A percentile compares a stretch with the other conserved stretches of the same genome.
phyloP scores from a whole-genome alignment of 306 rosid genomes.

The Begonia peltatifolia region DNA sequence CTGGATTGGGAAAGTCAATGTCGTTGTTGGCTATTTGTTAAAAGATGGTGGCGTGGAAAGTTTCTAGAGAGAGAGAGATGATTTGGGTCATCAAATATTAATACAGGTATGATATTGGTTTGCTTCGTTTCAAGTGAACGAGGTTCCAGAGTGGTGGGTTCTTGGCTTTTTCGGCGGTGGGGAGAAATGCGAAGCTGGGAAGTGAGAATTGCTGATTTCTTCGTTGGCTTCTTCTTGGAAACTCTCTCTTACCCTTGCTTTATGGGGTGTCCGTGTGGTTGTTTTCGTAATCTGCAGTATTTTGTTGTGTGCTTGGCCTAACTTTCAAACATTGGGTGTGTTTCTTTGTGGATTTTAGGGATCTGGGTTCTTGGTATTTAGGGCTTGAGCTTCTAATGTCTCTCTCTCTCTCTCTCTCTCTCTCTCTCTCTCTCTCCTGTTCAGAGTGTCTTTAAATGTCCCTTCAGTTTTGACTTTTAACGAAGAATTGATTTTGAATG shows the following conservation, averaged over 20 bases:
- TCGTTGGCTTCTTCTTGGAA: background rate
- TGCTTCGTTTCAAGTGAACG: background rate
- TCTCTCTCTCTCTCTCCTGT: background rate
- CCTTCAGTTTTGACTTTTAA: constrained; percentile 8
- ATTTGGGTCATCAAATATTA: background rate
- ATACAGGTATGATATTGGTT: constrained; percentile 4
- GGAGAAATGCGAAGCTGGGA: background rate
- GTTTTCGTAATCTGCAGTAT: background rate
- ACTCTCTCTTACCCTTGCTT: no score
- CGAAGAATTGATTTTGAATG: background rate
- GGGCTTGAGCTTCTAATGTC: constrained; percentile 4
- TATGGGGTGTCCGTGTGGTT: background rate
- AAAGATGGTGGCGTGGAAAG: constrained; percentile 7
- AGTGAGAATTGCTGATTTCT: background rate
- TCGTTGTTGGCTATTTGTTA: constrained; percentile 4
- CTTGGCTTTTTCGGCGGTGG: background rate
- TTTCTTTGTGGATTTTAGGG: constrained; percentile 2
- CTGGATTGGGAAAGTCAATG: constrained; percentile 8
- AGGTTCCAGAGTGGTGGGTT: background rate
- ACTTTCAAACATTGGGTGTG: background rate
- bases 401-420: background rate
- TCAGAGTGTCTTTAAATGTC: background rate
- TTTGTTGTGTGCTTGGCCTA: background rate
- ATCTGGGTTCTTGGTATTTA: constrained; percentile 10
- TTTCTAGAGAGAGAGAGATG: constrained; percentile 3